Evolutionary conservation across 306 rosid species (phyloP).

Genomic region (Cicer chorassanicum): DNA sequence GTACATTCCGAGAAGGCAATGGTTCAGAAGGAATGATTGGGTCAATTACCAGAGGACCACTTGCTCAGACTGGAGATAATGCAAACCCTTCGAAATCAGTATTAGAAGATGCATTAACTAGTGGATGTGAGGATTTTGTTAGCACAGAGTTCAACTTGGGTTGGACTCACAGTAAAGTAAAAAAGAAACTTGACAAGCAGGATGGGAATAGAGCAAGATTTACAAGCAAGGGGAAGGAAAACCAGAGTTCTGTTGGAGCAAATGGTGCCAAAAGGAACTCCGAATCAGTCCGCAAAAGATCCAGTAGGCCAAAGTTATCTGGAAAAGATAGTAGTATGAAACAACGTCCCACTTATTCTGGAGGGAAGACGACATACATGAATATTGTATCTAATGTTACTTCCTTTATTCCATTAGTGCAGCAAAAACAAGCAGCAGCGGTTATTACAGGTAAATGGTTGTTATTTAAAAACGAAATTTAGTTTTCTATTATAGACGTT

Average conservation of each 20-base stretch:
- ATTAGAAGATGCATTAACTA: conserved; percentile 57
- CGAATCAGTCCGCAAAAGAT: conserved; percentile 54
- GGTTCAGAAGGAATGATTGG: conserved; percentile 44
- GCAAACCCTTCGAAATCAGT: conserved; percentile 53
- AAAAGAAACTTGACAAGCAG: conserved; percentile 56
- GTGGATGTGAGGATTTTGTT: conserved; percentile 61
- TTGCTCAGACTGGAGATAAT: conserved; percentile 58
- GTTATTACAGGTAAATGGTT: conserved; percentile 67
- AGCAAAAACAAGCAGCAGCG: conserved; percentile 86
- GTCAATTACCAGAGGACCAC: conserved; percentile 62
- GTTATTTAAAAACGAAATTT: conserved; percentile 5
- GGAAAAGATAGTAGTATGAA: conserved; percentile 58
- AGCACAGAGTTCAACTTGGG: conserved; percentile 54
- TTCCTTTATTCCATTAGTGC: conserved; percentile 94
- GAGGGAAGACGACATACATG: conserved; percentile 54
- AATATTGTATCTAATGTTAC: conserved; percentile 75
- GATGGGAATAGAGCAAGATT: conserved; percentile 51
- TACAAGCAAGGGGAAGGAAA: conserved; percentile 59
- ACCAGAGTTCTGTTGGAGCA: conserved; percentile 57
- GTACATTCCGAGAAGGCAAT: conserved; percentile 50
- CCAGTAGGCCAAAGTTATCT: conserved; percentile 65
- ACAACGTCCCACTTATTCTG: conserved; percentile 53
- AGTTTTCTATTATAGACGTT: conserved; percentile 26
- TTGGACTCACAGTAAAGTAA: conserved; percentile 57
- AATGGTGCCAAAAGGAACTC: conserved; percentile 57